Conservation (phyloP, 108 stramenopile species). For the Cyclostephanos invisitatus region DNA sequence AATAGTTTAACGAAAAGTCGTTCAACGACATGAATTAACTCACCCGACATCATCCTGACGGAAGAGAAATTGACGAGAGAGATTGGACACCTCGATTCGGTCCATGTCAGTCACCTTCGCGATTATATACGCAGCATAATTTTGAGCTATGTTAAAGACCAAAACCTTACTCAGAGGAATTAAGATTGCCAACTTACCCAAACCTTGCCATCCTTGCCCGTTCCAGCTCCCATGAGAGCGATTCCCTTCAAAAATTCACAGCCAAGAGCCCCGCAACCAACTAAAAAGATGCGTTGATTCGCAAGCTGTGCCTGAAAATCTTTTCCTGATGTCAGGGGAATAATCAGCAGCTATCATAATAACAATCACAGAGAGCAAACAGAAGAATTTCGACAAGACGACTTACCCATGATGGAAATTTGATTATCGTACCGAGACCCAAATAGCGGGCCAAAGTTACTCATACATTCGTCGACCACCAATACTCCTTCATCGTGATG, state of each 20-base stretch:
- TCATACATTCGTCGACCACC: conserved; percentile 58
- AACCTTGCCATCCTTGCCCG: conserved; percentile 69
- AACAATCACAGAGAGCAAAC: too few species aligned
- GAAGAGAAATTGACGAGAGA: conserved; percentile 87
- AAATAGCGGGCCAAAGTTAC: conserved; percentile 46
- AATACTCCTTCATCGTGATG: conserved; percentile 53
- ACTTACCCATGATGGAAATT: conserved; percentile 66
- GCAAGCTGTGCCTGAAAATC: conserved; percentile 65
- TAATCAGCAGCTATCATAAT: too few species aligned
- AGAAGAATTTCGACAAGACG: too few species aligned
- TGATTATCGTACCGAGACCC: conserved; percentile 77
- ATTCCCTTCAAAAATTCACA: conserved; percentile 91
- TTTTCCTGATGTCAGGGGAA: not conserved
- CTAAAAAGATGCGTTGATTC: conserved; percentile 75
- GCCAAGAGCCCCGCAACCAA: conserved; percentile 87
- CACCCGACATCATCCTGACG: conserved; percentile 83
- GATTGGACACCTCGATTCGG: conserved; percentile 84
- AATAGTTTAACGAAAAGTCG: not conserved
- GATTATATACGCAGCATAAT: not conserved
- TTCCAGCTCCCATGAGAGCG: conserved; percentile 76
- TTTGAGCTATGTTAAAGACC: not conserved
- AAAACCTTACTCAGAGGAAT: not conserved
- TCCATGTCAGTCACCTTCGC: conserved; percentile 84
- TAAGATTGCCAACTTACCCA: conserved; percentile 25
- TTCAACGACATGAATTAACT: not conserved